These are phyloP conservation scores for Cryptosporidium xiaoi DNA, from an alignment of 169 alveolate species.

Conservation along the genomic window DNA sequence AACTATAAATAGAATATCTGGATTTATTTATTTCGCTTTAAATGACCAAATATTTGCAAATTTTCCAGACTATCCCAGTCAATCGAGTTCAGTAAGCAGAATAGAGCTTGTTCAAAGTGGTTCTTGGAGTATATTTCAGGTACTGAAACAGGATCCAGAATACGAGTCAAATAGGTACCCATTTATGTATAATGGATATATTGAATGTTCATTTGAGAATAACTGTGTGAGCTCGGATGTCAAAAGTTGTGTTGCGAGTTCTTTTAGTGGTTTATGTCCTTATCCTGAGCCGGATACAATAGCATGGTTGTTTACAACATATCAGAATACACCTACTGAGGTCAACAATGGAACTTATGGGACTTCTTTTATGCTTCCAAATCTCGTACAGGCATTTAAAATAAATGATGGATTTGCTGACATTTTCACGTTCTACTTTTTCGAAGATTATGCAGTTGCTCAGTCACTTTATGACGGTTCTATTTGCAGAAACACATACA, in stretches of 20 bases:
- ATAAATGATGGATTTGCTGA: conserved; percentile 45
- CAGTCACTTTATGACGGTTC: conserved; percentile 44
- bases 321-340: not conserved
- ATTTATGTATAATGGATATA: conserved; percentile 50
- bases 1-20: conserved; percentile 53
- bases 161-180: conserved; percentile 49
- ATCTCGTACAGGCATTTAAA: conserved; percentile 46
- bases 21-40: conserved; percentile 38
- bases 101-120: conserved; percentile 1
- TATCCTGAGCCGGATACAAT: conserved; percentile 45
- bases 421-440: conserved; percentile 41
- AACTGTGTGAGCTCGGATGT: not conserved
- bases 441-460: conserved; percentile 35
- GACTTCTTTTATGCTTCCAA: conserved; percentile 14
- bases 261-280: conserved; percentile 73
- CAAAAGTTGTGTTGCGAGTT: conserved; percentile 25
- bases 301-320: conserved; percentile 13
- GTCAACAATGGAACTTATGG: conserved; percentile 56
- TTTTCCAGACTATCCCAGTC: conserved; percentile 66
- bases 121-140: conserved; percentile 67
- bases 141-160: conserved; percentile 13
- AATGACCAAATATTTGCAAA: conserved; percentile 54
- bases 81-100: conserved; percentile 1
- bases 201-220: conserved; percentile 47
- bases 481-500: conserved; percentile 31